Evolutionary conservation across 768 basidiomycete genomes (phyloP).

Genomic region (Cystoderma amianthinum): DNA sequence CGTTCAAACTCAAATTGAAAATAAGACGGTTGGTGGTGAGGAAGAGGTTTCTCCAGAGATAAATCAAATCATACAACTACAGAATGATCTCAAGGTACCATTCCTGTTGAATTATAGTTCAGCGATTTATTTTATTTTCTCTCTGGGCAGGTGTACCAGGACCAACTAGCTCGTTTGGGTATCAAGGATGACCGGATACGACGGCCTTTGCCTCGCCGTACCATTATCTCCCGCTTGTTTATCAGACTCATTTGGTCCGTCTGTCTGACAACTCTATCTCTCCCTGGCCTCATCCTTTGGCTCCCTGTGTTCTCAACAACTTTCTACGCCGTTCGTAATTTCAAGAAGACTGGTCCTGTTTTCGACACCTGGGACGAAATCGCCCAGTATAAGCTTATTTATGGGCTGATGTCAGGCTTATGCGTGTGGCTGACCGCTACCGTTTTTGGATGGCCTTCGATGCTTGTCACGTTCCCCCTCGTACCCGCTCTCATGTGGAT

Average conservation of each 20-base stretch:
- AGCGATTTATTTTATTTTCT: neutral
- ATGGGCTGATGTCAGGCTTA: slow-evolving; percentile 70
- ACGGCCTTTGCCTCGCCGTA: slow-evolving; percentile 45
- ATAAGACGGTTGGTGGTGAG: slow-evolving; percentile 13
- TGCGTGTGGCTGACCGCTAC: slow-evolving; percentile 55
- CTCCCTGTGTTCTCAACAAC: slow-evolving; percentile 69
- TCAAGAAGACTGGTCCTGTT: slow-evolving; percentile 76
- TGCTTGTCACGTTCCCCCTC: slow-evolving; percentile 45
- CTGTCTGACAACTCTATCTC: slow-evolving; percentile 54
- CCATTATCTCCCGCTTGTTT: slow-evolving; percentile 55
- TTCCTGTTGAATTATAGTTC: neutral
- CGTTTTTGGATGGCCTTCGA: slow-evolving; percentile 56
- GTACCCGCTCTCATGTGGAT: slow-evolving; percentile 86
- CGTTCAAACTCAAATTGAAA: slow-evolving; percentile 15
- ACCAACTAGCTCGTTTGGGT: slow-evolving; percentile 55
- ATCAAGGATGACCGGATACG: slow-evolving; percentile 87
- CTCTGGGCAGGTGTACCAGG: slow-evolving; percentile 60
- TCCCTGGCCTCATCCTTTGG: slow-evolving; percentile 82
- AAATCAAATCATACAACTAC: slow-evolving; percentile 20
- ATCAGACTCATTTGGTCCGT: slow-evolving; percentile 61
- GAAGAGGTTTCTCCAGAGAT: slow-evolving; percentile 16
- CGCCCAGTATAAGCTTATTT: slow-evolving; percentile 82
- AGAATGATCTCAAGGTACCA: slow-evolving; percentile 55
- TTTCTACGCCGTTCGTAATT: slow-evolving; percentile 62
- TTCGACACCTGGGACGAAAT: slow-evolving; percentile 90